Evolutionary conservation across 345 rosid species (phyloP).

Genomic region (Kandelia obovata): DNA sequence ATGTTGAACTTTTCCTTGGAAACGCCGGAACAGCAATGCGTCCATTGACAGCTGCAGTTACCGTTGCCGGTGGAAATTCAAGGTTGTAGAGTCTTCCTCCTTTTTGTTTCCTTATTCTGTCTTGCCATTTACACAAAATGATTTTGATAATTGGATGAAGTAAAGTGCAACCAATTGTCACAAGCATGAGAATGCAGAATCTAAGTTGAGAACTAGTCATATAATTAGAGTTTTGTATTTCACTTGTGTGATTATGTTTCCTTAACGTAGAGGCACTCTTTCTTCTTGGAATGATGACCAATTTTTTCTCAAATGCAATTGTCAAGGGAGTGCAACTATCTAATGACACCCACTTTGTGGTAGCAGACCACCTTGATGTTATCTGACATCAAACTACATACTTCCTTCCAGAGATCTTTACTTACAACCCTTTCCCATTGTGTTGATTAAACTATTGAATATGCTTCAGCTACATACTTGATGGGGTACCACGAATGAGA

Average conservation of each 20-base stretch:
- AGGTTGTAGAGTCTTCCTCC: constrained; percentile 35
- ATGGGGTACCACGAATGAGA: constrained; percentile 95
- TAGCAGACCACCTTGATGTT: background rate
- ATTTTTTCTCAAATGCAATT: background rate
- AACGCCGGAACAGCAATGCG: constrained; percentile 99
- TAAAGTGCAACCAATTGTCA: background rate
- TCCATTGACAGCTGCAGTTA: constrained; percentile 87
- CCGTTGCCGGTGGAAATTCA: constrained; percentile 88
- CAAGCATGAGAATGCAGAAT: background rate
- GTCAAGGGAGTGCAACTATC: background rate
- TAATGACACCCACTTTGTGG: background rate
- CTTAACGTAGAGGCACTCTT: background rate
- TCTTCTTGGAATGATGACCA: background rate
- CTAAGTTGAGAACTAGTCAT: background rate
- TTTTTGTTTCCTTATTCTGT: background rate
- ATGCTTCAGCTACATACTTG: constrained; percentile 69
- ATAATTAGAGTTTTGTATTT: background rate
- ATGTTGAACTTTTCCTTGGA: constrained; percentile 79
- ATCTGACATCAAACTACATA: background rate
- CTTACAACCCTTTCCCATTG: background rate
- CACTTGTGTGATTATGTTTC: background rate
- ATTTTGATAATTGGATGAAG: background rate
- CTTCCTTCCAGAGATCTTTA: constrained; percentile 8
- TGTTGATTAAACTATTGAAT: background rate
- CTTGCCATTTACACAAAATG: background rate